Evolutionary conservation across 139 green algal genomes (phyloP).

Genomic region (Gonium pectorale): DNA sequence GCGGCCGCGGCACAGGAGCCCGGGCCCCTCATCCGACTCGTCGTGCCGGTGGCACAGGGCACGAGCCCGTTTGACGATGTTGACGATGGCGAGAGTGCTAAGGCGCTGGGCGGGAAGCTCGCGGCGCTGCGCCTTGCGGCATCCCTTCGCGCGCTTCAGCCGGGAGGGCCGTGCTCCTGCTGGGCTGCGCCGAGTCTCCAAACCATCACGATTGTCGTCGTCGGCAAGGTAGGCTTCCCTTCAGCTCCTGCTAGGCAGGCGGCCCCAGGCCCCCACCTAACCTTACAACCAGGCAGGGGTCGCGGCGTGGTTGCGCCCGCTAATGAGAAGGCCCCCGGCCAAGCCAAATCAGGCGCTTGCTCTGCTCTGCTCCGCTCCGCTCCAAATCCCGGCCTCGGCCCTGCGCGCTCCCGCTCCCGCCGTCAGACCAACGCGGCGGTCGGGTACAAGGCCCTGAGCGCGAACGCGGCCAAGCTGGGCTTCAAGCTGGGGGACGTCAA

Average conservation of each 20-base stretch:
- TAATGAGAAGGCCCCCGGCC: too few species aligned
- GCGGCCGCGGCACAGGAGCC: neutral
- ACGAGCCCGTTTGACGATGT: neutral
- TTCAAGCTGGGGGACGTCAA: slow-evolving; percentile 31
- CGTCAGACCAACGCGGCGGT: slow-evolving; percentile 7
- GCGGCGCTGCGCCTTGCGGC: neutral
- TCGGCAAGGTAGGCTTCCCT: slow-evolving; percentile 10
- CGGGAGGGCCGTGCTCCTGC: slow-evolving; percentile 16
- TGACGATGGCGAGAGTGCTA: neutral
- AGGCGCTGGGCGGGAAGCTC: neutral
- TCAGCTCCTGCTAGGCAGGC: neutral
- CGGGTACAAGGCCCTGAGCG: slow-evolving; percentile 8
- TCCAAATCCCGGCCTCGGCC: too few species aligned
- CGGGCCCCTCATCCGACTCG: neutral
- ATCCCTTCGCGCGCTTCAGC: slow-evolving; percentile 5
- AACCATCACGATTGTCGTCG: slow-evolving; percentile 12
- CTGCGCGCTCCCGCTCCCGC: too few species aligned
- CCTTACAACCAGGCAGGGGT: too few species aligned
- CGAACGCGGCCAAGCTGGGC: slow-evolving; percentile 12
- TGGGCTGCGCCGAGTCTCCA: neutral
- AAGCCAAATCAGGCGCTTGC: too few species aligned
- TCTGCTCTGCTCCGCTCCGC: too few species aligned
- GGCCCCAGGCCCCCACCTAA: too few species aligned
- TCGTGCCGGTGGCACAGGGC: neutral
- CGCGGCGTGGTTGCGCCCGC: too few species aligned